Evolutionary conservation across 1,284 basidiomycete genomes (phyloP).

Genomic region (Ustilago xerochloae): DNA sequence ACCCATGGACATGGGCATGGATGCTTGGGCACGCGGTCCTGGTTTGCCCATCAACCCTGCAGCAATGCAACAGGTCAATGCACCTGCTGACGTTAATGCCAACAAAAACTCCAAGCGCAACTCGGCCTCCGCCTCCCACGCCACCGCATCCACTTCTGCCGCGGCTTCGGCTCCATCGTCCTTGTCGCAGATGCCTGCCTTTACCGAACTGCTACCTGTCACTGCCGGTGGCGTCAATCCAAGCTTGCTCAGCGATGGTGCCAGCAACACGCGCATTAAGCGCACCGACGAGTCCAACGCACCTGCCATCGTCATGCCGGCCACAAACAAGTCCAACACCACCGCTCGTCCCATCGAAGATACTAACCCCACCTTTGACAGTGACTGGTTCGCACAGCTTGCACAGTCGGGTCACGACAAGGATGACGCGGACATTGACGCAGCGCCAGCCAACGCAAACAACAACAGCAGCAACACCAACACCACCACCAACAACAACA

Average conservation of each 20-base stretch:
- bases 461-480: background rate
- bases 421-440: slow-evolving; percentile 27
- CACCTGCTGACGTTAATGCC: background rate
- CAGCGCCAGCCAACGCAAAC: slow-evolving; percentile 1
- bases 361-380: slow-evolving; percentile 44
- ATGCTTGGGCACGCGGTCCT: slow-evolving; percentile 31
- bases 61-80: slow-evolving; percentile 9
- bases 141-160: slow-evolving; percentile 5
- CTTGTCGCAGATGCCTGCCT: slow-evolving; percentile 19
- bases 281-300: slow-evolving; percentile 6
- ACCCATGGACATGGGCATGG: slow-evolving; percentile 44
- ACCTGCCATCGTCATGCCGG: slow-evolving; percentile 18
- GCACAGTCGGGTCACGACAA: slow-evolving; percentile 51
- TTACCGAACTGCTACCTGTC: slow-evolving; percentile 30
- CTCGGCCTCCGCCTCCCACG: background rate
- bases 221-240: slow-evolving; percentile 37
- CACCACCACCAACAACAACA: background rate
- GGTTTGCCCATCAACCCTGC: slow-evolving; percentile 15
- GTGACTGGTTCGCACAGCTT: slow-evolving; percentile 51
- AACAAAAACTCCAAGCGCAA: slow-evolving; percentile 21
- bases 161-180: slow-evolving; percentile 29
- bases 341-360: slow-evolving; percentile 35
- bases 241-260: slow-evolving; percentile 31
- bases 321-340: slow-evolving; percentile 28
- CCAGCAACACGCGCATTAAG: slow-evolving; percentile 6